Percentiles rank a stretch among this genome's conserved stretches.
phyloP scores from a whole-genome alignment of 208 protist genomes.

The Polymyxa betae region DNA sequence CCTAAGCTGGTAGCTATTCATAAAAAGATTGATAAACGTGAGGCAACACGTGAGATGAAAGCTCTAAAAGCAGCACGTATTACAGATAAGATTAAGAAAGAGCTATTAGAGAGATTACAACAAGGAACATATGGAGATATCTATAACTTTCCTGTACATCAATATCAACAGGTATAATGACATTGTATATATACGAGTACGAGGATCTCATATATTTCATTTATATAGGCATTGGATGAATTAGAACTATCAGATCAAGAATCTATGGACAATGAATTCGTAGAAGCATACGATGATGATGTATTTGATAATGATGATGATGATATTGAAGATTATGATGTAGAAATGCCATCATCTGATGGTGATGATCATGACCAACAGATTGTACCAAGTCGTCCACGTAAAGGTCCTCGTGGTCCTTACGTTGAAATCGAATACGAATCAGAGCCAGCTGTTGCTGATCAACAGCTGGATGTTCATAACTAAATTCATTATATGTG shows the following conservation, averaged over 20 bases:
- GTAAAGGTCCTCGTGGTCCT: background rate
- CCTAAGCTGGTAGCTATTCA: slow-evolving; percentile 54
- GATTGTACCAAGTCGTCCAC: background rate
- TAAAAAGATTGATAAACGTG: slow-evolving; percentile 66
- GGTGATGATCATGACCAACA: background rate
- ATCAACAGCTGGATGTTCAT: too few species aligned
- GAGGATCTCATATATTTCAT: background rate
- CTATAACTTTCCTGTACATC: slow-evolving; percentile 76
- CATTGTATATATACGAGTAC: background rate
- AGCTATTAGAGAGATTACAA: slow-evolving; percentile 90
- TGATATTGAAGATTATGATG: slow-evolving; percentile 49
- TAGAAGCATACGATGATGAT: slow-evolving; percentile 44
- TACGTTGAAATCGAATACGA: slow-evolving; percentile 52
- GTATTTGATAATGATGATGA: slow-evolving; percentile 35
- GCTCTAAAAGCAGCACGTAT: slow-evolving; percentile 92
- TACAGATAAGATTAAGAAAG: slow-evolving; percentile 93
- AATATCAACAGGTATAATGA: slow-evolving; percentile 66
- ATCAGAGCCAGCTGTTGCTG: background rate
- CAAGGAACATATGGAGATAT: slow-evolving; percentile 75
- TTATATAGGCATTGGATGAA: background rate
- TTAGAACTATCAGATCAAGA: background rate
- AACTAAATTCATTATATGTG: too few species aligned
- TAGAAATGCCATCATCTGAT: background rate
- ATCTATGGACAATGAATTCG: background rate
- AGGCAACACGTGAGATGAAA: slow-evolving; percentile 90